phyloP scores from a whole-genome alignment of 352 stramenopile species.

The Globisporangium polare region DNA sequence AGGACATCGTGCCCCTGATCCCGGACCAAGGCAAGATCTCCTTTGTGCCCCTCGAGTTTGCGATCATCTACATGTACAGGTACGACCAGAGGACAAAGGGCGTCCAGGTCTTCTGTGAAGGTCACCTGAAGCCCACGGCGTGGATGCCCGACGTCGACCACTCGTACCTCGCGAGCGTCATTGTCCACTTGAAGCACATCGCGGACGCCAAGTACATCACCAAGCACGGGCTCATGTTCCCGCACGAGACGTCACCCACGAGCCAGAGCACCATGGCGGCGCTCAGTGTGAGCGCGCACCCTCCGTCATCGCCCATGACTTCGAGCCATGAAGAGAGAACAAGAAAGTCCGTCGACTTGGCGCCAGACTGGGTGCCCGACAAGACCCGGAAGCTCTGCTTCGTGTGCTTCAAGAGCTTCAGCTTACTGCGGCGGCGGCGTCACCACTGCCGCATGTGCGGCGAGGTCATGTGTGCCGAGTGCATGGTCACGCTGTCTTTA shows the following conservation, averaged over 20 bases:
- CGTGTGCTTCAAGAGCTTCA: conserved; percentile 71
- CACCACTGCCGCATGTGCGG: conserved; percentile 80
- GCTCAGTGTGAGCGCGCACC: conserved; percentile 35
- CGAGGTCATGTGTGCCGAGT: conserved; percentile 66
- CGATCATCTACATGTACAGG: conserved; percentile 60
- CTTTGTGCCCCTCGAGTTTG: conserved; percentile 52
- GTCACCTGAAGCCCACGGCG: conserved; percentile 41
- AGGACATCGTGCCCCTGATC: conserved; percentile 35
- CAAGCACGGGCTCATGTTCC: conserved; percentile 71
- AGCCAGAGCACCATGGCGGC: conserved; percentile 1
- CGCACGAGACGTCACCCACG: conserved; percentile 19
- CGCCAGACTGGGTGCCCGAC: conserved; percentile 57
- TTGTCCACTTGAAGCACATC: conserved; percentile 63
- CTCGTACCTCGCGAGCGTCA: conserved; percentile 52
- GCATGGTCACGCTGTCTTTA: conserved; percentile 63
- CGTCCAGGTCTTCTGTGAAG: conserved; percentile 69
- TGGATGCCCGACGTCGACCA: conserved; percentile 60
- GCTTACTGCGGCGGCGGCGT: conserved; percentile 51
- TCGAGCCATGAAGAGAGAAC: conserved; percentile 8
- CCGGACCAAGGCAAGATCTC: conserved; percentile 25
- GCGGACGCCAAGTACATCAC: conserved; percentile 82
- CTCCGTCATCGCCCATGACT: conserved; percentile 17
- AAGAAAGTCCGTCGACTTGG: conserved; percentile 19
- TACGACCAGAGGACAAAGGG: conserved; percentile 48
- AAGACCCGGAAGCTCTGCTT: conserved; percentile 55